Base-by-base conservation (phyloP, 148 eudicot species). In the Camellia granthamiana region DNA sequence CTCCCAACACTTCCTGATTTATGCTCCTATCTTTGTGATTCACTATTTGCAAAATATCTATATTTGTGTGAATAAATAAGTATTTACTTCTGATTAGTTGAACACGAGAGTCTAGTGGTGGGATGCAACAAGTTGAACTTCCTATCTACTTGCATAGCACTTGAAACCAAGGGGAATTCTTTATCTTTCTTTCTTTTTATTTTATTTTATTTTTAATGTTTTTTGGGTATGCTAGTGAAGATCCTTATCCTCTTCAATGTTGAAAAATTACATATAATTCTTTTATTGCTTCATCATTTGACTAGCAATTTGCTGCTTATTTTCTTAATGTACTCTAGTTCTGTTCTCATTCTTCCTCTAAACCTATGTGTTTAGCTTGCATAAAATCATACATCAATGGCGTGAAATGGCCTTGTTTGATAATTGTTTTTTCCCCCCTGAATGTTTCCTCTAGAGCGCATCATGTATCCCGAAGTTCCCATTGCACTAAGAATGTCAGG, bases 401-500 rank as follows among this genome's bases (percentile, higher is more conserved):
- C 0, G 30, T 38, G 2, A 19, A 59, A 55, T 79, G 15, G 56
- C 6, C 60, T 21, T 30, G 15, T 16, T 38, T 78, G 47, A 78
- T 42, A 15, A 9, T 60, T 70, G 30, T 70, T 46, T 49, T 68
- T 44, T 38, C 1, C 41, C 7, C 54, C 63, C 62, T 69, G 46
- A 11, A 41, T 82, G 72, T n/a, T 8, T 72, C n/a, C 77, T 78
- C 16, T 77, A 97, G 99, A 97, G 71, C 82, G 89, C 51, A 94
- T 97, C 58, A 89, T 94, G 83, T 84, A 60, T 74, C 99, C 99
- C n/a, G 96, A 89, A 78, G 93, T 92, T 18, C 99, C 99, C 18
- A 89, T 97, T 72, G 99, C 99, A 0, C 86, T 97, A 56, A 90
- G 99, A 83, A 89, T 92, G 96, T 94, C 93, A 13, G 89, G 95